These are phyloP conservation scores for Penicillium sp. DNA, from an alignment of 2,329 filamentous ascomycete genomes.

Conservation along the genomic window DNA sequence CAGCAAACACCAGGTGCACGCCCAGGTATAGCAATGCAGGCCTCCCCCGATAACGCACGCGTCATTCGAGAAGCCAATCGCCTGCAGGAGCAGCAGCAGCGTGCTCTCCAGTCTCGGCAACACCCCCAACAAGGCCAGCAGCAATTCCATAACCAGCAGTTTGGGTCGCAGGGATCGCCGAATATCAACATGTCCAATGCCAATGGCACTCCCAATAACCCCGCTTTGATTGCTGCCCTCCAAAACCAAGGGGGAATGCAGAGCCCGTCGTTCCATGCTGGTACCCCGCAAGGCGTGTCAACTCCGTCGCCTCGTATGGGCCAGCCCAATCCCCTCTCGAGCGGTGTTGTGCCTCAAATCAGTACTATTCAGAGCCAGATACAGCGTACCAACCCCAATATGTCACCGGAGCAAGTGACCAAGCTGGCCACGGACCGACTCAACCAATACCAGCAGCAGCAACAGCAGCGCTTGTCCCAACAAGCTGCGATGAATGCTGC, in stretches of 20 bases:
- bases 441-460: constrained; percentile 46
- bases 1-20: constrained; percentile 43
- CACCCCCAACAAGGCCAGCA: constrained; percentile 34
- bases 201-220: constrained; percentile 40
- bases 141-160: constrained; percentile 41
- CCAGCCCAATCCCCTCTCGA: constrained; percentile 50
- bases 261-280: constrained; percentile 44
- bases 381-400: constrained; percentile 49
- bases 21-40: constrained; percentile 51
- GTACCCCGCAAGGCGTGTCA: constrained; percentile 40
- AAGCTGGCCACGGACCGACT: constrained; percentile 52
- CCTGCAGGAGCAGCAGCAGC: constrained; percentile 51
- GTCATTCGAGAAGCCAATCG: constrained; percentile 48
- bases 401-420: constrained; percentile 53
- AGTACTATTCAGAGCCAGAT: constrained; percentile 53
- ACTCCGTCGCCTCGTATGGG: constrained; percentile 48
- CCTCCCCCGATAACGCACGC: constrained; percentile 49
- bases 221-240: constrained; percentile 45
- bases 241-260: constrained; percentile 43
- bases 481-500: constrained; percentile 51
- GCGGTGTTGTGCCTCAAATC: constrained; percentile 53
- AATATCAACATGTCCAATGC: constrained; percentile 44
- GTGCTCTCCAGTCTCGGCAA: constrained; percentile 57
- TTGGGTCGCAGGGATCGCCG: constrained; percentile 42
- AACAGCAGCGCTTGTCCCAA: constrained; percentile 49